A percentile compares a stretch with the other conserved stretches of the same genome.
Evolutionary conservation across 352 stramenopile genomes (phyloP).

Genomic region (Globisporangium orthogonon): DNA sequence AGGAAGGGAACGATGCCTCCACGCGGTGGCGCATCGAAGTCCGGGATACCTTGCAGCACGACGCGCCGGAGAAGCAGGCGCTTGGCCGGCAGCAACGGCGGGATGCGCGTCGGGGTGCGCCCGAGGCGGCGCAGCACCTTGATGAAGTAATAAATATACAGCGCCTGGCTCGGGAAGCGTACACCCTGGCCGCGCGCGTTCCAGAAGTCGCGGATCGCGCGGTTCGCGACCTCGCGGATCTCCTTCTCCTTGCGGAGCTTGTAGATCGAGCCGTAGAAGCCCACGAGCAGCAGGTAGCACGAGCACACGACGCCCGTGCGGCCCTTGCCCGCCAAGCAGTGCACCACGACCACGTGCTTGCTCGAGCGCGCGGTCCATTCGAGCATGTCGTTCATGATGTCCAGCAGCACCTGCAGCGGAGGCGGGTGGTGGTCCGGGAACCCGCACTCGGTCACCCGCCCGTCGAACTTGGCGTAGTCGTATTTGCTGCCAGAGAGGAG

Average conservation of each 20-base stretch:
- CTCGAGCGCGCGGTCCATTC: conserved; percentile 52
- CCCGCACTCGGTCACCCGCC: conserved; percentile 64
- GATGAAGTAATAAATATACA: conserved; percentile 88
- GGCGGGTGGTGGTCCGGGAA: conserved; percentile 82
- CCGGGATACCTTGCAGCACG: conserved; percentile 63
- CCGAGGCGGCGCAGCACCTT: conserved; percentile 52
- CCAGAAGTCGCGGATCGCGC: conserved; percentile 72
- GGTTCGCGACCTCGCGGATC: conserved; percentile 56
- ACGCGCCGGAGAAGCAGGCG: conserved; percentile 52
- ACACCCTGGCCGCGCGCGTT: conserved; percentile 72
- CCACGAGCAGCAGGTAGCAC: conserved; percentile 73
- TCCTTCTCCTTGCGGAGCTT: conserved; percentile 59
- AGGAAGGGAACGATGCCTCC: conserved; percentile 59
- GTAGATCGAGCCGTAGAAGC: conserved; percentile 67
- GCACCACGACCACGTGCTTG: conserved; percentile 75
- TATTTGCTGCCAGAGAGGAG: conserved; percentile 24
- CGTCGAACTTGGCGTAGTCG: conserved; percentile 70
- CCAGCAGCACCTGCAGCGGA: conserved; percentile 65
- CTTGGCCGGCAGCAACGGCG: conserved; percentile 41
- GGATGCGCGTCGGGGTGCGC: conserved; percentile 46
- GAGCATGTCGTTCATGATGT: conserved; percentile 85
- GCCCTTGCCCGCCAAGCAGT: conserved; percentile 76
- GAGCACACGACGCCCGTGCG: conserved; percentile 78
- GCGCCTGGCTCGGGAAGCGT: conserved; percentile 71
- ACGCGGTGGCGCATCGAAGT: conserved; percentile 60